Conservation (phyloP, 2,329 filamentous ascomycete species). For the Xylariaceae sp. region DNA sequence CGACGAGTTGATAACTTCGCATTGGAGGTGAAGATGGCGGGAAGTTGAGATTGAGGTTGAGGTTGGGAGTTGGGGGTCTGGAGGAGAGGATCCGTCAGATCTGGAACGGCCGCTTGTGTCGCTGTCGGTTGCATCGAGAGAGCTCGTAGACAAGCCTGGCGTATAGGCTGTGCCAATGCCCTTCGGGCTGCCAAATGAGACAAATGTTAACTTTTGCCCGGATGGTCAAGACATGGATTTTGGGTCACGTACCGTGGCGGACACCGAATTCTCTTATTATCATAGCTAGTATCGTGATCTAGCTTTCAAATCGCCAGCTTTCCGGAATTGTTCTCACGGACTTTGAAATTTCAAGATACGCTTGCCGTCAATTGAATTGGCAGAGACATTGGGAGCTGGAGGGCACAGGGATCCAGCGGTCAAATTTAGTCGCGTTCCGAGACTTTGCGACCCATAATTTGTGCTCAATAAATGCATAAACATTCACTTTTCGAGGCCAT, state of each 20-base stretch:
- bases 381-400: neutral
- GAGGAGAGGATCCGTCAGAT: conserved; percentile 33
- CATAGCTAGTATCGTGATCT: conserved; percentile 31
- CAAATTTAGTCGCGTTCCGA: conserved; percentile 15
- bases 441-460: neutral
- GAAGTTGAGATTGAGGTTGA: conserved; percentile 12
- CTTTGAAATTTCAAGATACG: conserved; percentile 30
- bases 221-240: neutral
- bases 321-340: conserved; percentile 13
- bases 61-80: conserved; percentile 28
- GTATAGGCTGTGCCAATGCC: conserved; percentile 55
- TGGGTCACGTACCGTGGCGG: conserved; percentile 38
- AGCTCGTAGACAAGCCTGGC: conserved; percentile 47
- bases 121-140: conserved; percentile 46
- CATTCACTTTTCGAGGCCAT: neutral
- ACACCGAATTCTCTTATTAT: conserved; percentile 44
- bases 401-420: neutral
- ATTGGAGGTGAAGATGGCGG: conserved; percentile 38
- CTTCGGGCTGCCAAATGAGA: conserved; percentile 55
- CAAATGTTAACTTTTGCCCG: conserved; percentile 19
- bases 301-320: conserved; percentile 6
- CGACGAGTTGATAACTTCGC: conserved; percentile 28
- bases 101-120: conserved; percentile 33
- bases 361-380: conserved; percentile 8
- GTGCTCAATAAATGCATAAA: neutral